Evolutionary conservation across 306 rosid genomes (phyloP).

Genomic region (Castanea sativa): DNA sequence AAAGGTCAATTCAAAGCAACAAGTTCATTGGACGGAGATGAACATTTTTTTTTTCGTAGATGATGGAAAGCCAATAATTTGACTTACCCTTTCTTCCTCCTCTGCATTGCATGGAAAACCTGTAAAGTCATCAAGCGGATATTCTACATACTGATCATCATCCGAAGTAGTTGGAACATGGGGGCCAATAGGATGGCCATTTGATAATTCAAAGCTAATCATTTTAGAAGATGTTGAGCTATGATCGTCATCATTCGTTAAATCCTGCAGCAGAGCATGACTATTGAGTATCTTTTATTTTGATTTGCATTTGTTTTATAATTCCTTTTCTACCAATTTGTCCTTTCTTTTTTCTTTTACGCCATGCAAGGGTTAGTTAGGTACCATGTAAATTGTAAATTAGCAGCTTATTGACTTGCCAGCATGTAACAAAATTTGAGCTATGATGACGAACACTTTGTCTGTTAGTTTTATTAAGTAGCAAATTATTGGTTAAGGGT

Average conservation of each 20-base stretch:
- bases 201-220: slow-evolving; percentile 89
- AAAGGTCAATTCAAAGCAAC: slow-evolving; percentile 1
- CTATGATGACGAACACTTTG: not conserved
- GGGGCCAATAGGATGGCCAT: slow-evolving; percentile 59
- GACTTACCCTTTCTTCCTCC: slow-evolving; percentile 83
- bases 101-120: slow-evolving; percentile 64
- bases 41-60: not conserved
- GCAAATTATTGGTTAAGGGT: not conserved
- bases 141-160: slow-evolving; percentile 83
- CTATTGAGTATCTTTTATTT: not conserved
- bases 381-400: not conserved
- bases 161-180: slow-evolving; percentile 58
- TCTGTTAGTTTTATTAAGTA: not conserved
- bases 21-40: not conserved
- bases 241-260: slow-evolving; percentile 37
- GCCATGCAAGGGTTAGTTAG: not conserved
- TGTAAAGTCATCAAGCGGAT: slow-evolving; percentile 66
- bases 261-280: slow-evolving; percentile 45
- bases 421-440: not conserved
- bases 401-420: not conserved
- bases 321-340: not conserved
- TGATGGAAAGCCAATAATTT: slow-evolving; percentile 10
- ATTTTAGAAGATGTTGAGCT: slow-evolving; percentile 73
- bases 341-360: not conserved
- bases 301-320: not conserved